Evolutionary conservation across 176 grass and related monocot species (phyloP).

Genomic region (Bothriochloa decipiens): DNA sequence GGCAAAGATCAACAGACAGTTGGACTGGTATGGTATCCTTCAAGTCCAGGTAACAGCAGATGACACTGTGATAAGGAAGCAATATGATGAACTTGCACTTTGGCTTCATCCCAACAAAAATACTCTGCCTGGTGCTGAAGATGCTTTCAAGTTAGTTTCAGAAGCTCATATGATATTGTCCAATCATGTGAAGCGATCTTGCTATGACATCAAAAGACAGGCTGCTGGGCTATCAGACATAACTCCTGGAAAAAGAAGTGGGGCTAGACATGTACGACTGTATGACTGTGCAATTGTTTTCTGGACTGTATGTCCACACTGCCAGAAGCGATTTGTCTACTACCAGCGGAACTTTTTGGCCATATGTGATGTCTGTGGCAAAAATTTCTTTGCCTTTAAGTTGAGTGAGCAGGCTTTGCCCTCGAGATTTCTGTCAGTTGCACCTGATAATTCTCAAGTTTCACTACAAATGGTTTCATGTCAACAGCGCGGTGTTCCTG

Average conservation of each 20-base stretch:
- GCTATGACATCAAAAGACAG: slow-evolving; percentile 60
- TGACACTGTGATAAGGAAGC: slow-evolving; percentile 54
- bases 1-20: slow-evolving; percentile 35
- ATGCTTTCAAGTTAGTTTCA: slow-evolving; percentile 68
- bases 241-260: slow-evolving; percentile 29
- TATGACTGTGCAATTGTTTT: slow-evolving; percentile 9
- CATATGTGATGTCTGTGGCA: slow-evolving; percentile 24
- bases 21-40: slow-evolving; percentile 72
- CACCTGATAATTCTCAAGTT: slow-evolving; percentile 21
- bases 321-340: slow-evolving; percentile 33
- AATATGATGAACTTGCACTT: slow-evolving; percentile 62
- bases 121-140: slow-evolving; percentile 63
- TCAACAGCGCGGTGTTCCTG: slow-evolving; percentile 18
- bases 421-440: slow-evolving; percentile 28
- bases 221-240: slow-evolving; percentile 5
- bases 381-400: slow-evolving; percentile 43
- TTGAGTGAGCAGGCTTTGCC: slow-evolving; percentile 35
- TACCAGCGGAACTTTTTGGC: slow-evolving; percentile 33
- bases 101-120: slow-evolving; percentile 79
- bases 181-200: slow-evolving; percentile 45
- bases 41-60: slow-evolving; percentile 51
- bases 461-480: slow-evolving; percentile 9
- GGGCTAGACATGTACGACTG: background rate
- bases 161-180: slow-evolving; percentile 65
- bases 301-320: slow-evolving; percentile 39